A percentile compares a stretch with the other conserved stretches of the same genome.
Evolutionary conservation across 2,329 filamentous ascomycete species (phyloP).

Genomic region (Lojkania enalia): DNA sequence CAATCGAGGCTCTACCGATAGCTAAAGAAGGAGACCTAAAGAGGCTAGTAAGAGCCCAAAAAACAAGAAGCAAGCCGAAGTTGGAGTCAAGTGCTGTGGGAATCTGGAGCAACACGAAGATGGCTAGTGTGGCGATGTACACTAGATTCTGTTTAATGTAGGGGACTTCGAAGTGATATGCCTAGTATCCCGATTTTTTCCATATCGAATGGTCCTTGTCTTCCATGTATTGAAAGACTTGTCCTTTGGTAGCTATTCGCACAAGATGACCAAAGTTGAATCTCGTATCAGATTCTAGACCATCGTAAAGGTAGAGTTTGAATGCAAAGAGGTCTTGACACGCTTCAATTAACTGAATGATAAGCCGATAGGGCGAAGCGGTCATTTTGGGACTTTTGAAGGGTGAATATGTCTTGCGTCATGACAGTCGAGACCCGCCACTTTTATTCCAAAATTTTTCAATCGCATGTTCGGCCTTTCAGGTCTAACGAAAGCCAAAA

Average conservation of each 20-base stretch:
- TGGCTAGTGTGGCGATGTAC: conserved; percentile 49
- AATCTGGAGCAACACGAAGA: conserved; percentile 55
- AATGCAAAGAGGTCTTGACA: too few relatives aligned
- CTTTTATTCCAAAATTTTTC: too few relatives aligned
- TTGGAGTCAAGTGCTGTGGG: conserved; percentile 51
- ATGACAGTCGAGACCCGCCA: too few relatives aligned
- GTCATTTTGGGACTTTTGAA: too few relatives aligned
- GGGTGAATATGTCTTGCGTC: too few relatives aligned
- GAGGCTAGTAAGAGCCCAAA: conserved; percentile 56
- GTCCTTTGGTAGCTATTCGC: conserved; percentile 46
- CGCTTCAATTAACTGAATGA: too few relatives aligned
- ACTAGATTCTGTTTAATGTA: conserved; percentile 51
- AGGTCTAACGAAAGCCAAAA: too few relatives aligned
- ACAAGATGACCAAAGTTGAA: conserved; percentile 46
- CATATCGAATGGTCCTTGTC: conserved; percentile 54
- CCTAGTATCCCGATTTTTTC: conserved; percentile 52
- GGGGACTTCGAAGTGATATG: conserved; percentile 54
- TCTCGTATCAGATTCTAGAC: conserved; percentile 49
- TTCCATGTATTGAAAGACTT: conserved; percentile 50
- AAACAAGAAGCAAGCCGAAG: conserved; percentile 55
- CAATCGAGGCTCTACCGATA: conserved; percentile 51
- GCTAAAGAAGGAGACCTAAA: conserved; percentile 52
- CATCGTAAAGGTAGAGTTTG: too few relatives aligned
- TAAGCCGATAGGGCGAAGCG: too few relatives aligned
- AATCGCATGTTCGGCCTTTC: too few relatives aligned